Conservation (phyloP, 78 protist genomes). For the Dictyostelium capitatum region DNA sequence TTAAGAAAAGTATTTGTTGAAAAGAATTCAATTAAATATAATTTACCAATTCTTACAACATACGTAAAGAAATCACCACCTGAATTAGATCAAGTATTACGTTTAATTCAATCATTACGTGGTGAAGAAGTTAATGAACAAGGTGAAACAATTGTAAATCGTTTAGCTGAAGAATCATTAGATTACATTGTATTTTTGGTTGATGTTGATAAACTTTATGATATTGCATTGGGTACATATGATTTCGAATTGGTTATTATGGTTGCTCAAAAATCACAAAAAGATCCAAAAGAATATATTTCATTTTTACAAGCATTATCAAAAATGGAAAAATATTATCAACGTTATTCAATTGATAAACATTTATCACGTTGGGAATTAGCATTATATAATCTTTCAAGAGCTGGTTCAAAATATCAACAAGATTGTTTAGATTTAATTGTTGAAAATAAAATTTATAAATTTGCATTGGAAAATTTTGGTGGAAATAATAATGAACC, state of each 20-base stretch:
- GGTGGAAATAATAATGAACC: neutral
- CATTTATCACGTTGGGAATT: constrained; percentile 64
- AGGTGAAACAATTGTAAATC: constrained; percentile 60
- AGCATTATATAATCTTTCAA: constrained; percentile 81
- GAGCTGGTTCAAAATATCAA: constrained; percentile 69
- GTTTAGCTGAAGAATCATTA: constrained; percentile 82
- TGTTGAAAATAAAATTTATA: constrained; percentile 24
- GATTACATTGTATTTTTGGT: constrained; percentile 81
- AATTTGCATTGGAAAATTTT: constrained; percentile 46
- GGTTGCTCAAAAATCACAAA: constrained; percentile 91
- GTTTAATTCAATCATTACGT: constrained; percentile 59
- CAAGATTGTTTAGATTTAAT: constrained; percentile 56
- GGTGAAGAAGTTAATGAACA: constrained; percentile 58
- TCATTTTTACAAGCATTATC: constrained; percentile 83
- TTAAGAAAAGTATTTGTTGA: constrained; percentile 33
- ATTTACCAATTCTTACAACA: constrained; percentile 68
- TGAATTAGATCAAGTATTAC: constrained; percentile 70
- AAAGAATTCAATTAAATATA: constrained; percentile 18
- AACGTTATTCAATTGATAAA: constrained; percentile 81
- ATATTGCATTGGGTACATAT: constrained; percentile 90
- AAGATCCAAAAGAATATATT: constrained; percentile 93
- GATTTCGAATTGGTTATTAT: constrained; percentile 89
- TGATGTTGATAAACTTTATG: constrained; percentile 88
- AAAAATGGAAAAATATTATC: constrained; percentile 43
- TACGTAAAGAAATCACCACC: constrained; percentile 84